Evolutionary conservation across 805 yeast genomes (phyloP), one percentile per base, ranked within the genome.

Genomic region (Wickerhamiella australiensis): DNA sequence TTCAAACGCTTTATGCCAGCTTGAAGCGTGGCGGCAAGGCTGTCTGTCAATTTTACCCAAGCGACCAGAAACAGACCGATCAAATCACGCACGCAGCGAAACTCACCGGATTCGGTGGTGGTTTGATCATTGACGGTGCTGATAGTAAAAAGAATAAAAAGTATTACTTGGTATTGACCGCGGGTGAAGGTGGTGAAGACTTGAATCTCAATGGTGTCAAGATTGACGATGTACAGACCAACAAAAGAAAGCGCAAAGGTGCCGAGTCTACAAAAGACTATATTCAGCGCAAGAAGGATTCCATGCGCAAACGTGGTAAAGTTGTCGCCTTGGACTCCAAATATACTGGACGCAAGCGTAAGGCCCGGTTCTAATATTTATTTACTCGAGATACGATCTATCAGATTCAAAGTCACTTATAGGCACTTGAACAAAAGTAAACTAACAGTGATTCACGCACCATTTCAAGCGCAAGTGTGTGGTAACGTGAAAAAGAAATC

Each of bases 41-140:
- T 56, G 96, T 85, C 23, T 96, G 95, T 18, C 98, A 92, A 66
- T 92, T 90, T 63, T 92, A 92, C 66, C 98, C 98, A 9, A 78
- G 79, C 64, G 84, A 87, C 65, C 96, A 92, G 56, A 75, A 72
- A 27, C 97, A 92, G 65, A 79, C 80, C 8, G 82, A 85, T 52
- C 74, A 77, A 44, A 85, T 92, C 26, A 69, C 85, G 49, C 73
- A 74, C 36, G 84, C 95, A 21, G 97, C 98, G 8, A 90, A 87
- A 65, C 80, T 83, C 5, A 82, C 96, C 0, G 98, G 98, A 1
- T 92, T 92, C 65, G 90, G 86, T 51, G 96, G 98, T 61, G 98
- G 98, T 54, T 72, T 90, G 56, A 87, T 92, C 21, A 76, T 90
- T 35, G 98, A 92, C 65, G 90, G 88, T 53, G 94, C 95, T 3